phyloP scores from a whole-genome alignment of 345 rosid species.

The Lepidium aucheri region DNA sequence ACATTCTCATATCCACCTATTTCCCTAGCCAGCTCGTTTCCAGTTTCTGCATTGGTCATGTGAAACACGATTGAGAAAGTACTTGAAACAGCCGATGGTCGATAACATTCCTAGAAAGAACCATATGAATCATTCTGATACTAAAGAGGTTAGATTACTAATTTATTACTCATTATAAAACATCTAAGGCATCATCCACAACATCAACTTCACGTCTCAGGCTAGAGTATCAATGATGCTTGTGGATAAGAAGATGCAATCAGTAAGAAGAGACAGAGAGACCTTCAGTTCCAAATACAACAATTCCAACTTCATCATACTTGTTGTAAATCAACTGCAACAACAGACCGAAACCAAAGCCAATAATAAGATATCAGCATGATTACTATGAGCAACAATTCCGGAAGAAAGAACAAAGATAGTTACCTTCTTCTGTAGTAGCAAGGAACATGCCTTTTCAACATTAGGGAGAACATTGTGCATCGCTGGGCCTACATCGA shows the following conservation, averaged over 20 bases:
- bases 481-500: conserved; percentile 88
- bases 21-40: conserved; percentile 66
- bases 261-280: background rate
- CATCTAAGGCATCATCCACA: background rate
- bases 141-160: background rate
- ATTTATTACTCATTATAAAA: background rate
- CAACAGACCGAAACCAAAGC: background rate
- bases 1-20: conserved; percentile 86
- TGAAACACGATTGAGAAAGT: background rate
- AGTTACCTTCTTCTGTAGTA: conserved; percentile 69
- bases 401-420: background rate
- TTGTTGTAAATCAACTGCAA: conserved; percentile 69
- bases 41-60: conserved; percentile 42
- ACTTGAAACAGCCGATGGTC: background rate
- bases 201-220: background rate
- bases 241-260: background rate
- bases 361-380: background rate
- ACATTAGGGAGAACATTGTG: conserved; percentile 54
- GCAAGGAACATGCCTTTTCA: conserved; percentile 58
- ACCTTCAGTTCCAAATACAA: conserved; percentile 86
- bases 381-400: background rate
- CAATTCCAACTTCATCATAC: conserved; percentile 76
- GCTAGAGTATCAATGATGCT: background rate
- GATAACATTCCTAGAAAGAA: background rate
- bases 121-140: background rate